Evolutionary conservation across 257 asterid genomes (phyloP).

Genomic region (Salvia rosmarinus): DNA sequence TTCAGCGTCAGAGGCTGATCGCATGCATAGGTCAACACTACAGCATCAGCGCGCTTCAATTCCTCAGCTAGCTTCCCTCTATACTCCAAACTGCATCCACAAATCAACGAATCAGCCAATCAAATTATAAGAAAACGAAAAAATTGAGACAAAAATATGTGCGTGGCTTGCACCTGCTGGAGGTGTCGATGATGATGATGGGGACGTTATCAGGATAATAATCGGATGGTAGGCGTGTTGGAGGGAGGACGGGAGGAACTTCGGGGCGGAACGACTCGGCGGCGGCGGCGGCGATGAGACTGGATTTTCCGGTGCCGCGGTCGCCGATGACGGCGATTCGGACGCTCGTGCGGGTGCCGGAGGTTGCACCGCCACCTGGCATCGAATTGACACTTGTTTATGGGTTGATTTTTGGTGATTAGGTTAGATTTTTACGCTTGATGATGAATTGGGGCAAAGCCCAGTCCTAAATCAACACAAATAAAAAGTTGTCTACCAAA

Average conservation of each 20-base stretch:
- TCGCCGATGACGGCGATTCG: conserved; percentile 96
- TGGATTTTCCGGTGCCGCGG: conserved; percentile 91
- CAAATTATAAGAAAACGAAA: background rate
- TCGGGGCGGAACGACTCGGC: conserved; percentile 80
- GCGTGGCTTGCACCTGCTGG: conserved; percentile 65
- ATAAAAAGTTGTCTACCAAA: background rate
- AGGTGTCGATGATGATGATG: conserved; percentile 80
- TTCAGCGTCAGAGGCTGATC: conserved; percentile 85
- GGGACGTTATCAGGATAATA: conserved; percentile 87
- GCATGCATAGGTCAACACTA: conserved; percentile 94
- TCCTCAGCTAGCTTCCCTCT: conserved; percentile 93
- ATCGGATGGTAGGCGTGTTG: conserved; percentile 95
- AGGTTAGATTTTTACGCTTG: conserved; percentile 27
- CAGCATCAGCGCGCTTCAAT: conserved; percentile 95
- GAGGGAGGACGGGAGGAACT: conserved; percentile 89
- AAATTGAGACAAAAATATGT: background rate
- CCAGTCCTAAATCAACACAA: background rate
- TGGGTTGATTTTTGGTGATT: conserved; percentile 24
- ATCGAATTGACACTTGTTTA: conserved; percentile 44
- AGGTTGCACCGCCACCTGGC: conserved; percentile 52
- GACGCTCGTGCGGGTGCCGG: conserved; percentile 67
- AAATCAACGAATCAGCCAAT: conserved; percentile 21
- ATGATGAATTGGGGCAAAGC: background rate
- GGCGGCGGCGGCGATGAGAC: conserved; percentile 89
- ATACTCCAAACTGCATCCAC: conserved; percentile 77